A percentile compares a stretch with the other conserved stretches of the same genome.
phyloP scores from a whole-genome alignment of 1,284 basidiomycete species.

The Peniophora sp. region DNA sequence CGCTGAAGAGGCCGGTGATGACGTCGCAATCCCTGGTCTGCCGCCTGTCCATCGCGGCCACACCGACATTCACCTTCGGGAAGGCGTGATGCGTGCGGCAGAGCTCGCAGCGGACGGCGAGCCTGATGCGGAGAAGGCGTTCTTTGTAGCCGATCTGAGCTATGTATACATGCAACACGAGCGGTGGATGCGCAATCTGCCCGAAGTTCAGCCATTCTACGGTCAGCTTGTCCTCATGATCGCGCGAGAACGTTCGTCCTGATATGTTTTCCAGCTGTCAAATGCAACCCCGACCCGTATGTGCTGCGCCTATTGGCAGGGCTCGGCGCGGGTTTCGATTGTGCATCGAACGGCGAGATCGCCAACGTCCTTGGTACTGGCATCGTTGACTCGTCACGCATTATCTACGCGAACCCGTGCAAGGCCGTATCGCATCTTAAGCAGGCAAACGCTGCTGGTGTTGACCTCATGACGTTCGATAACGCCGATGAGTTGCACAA shows the following conservation, averaged over 20 bases:
- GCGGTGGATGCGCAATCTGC: slow-evolving; percentile 77
- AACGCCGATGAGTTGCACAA: slow-evolving; percentile 98
- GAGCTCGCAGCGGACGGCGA: slow-evolving; percentile 41
- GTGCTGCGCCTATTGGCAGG: slow-evolving; percentile 86
- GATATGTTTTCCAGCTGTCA: slow-evolving; percentile 57
- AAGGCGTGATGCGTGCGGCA: slow-evolving; percentile 61
- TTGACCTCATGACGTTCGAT: slow-evolving; percentile 97
- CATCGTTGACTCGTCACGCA: slow-evolving; percentile 59
- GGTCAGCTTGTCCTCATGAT: slow-evolving; percentile 37
- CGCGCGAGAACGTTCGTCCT: neutral
- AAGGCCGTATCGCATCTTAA: slow-evolving; percentile 94
- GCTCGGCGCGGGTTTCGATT: slow-evolving; percentile 93
- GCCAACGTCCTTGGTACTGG: slow-evolving; percentile 72
- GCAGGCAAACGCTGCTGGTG: slow-evolving; percentile 69
- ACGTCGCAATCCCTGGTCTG: slow-evolving; percentile 49
- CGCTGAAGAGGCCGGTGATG: slow-evolving; percentile 25
- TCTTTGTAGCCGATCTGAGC: slow-evolving; percentile 93
- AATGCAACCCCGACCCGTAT: slow-evolving; percentile 97
- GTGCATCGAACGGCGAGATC: slow-evolving; percentile 97
- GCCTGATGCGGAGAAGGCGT: slow-evolving; percentile 84
- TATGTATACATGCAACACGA: slow-evolving; percentile 83
- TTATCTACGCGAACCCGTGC: slow-evolving; percentile 99
- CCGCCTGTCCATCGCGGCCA: slow-evolving; percentile 63
- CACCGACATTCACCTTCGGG: slow-evolving; percentile 62
- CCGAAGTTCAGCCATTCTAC: slow-evolving; percentile 89